Evolutionary conservation across 2,329 filamentous ascomycete species (phyloP), one percentile per base, ranked within the genome.

Genomic region (Trichoderma arundinaceum): DNA sequence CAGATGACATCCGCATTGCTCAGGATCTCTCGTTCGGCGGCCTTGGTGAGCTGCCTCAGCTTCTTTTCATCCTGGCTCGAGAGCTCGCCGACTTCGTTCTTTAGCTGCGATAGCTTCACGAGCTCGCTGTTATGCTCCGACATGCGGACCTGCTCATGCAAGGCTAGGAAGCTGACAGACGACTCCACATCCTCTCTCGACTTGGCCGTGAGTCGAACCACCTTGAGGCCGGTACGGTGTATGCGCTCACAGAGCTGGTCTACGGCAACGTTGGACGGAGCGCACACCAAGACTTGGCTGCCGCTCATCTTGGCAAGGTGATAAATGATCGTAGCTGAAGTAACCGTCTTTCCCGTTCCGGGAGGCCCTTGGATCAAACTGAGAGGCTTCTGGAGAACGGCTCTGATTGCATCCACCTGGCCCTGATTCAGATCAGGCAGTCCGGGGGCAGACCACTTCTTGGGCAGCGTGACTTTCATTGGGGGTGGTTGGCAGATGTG

Each of bases 181-280:
- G 94, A 97, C 77, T 99, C 95, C 9, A 99, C 95, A 82, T 99
- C 95, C 77, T 99, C 95, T 68, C 95, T 91, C 58, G 95, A 99
- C 79, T 99, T 99, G 68, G 95, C 95, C n/a, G 95, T 99, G 66
- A 99, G 88, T 74, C 95, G 94, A 49, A 98, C 95, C 62, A 96
- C 95, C 81, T 99, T 99, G 69, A 99, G 84, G 2, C 94, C 94
- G 39, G 95, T 99, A 65, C 89, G 87, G 78, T 98, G 94, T 68
- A 99, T 94, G 53, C 96, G 92, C 79, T 99, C 95, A 76, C 95
- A 99, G 35, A 99, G 89, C 79, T 99, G 95, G 74, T 99, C 95
- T 33, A 99, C 95, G 8, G 95, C 95, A 68, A 99, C 95, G 83
- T 99, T 99, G 57, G 95, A 99, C 0, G 95, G 95, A 15, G 95